Percentiles rank a stretch among this genome's conserved stretches.
phyloP scores from a whole-genome alignment of 75 land plant genomes.

The Sequoia sempervirens region DNA sequence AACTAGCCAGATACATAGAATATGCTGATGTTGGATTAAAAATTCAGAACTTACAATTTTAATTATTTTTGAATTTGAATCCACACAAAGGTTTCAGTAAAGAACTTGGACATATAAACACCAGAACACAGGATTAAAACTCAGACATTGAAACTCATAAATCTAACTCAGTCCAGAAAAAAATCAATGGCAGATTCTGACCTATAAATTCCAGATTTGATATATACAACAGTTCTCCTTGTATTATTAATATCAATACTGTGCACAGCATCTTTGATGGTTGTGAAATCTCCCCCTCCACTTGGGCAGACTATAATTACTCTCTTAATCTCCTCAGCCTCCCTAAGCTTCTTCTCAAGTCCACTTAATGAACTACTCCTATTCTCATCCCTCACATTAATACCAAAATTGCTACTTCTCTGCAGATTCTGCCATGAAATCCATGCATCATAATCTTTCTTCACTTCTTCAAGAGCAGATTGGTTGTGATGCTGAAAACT shows the following conservation, averaged over 20 bases:
- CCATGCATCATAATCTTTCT: slow-evolving; percentile 5
- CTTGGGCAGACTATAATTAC: slow-evolving; percentile 2
- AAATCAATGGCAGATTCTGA: not conserved
- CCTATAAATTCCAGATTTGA: slow-evolving; percentile 55
- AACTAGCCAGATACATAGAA: no score
- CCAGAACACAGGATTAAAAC: not conserved
- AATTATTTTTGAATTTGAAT: no score
- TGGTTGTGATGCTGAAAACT: not conserved
- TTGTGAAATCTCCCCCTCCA: slow-evolving; percentile 25
- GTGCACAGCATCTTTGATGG: slow-evolving; percentile 47
- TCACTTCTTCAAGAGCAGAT: not conserved
- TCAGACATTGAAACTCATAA: not conserved
- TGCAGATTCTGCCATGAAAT: slow-evolving; percentile 3
- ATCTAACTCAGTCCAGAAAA: not conserved
- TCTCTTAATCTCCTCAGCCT: not conserved
- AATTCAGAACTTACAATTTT: no score
- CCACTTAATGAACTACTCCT: not conserved
- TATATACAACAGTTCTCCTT: slow-evolving; percentile 28
- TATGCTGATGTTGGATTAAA: no score
- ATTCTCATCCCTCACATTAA: not conserved
- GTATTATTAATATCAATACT: slow-evolving; percentile 37
- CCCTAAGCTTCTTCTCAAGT: not conserved
- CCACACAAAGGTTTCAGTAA: no score
- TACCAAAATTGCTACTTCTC: not conserved
- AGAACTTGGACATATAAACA: no score